Base-by-base conservation (phyloP, 2,329 filamentous ascomycete genomes). In the Stylonectria norvegica region DNA sequence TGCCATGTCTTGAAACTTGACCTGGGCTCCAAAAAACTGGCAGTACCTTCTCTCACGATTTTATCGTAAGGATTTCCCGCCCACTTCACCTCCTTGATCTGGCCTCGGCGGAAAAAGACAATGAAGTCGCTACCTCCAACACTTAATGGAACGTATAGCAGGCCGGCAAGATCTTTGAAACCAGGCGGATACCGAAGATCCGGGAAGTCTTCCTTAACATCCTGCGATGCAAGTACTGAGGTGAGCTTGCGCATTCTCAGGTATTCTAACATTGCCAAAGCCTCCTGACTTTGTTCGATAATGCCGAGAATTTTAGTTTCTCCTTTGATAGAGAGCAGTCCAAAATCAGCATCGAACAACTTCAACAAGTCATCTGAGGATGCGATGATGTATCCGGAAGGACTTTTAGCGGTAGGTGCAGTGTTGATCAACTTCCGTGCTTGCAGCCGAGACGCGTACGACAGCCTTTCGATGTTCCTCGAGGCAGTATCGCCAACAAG, bases 381-480 rank as follows among this genome's bases (percentile, higher is more conserved):
- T 0, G 89, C 89, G 41, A 94, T 84, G 34, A 95, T 95, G 59
- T 95, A 95, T 0, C 89, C 89, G 0, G 88, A 88, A 1, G 89
- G 88, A 37, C 91, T 95, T 39, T 81, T 78, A 46, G 89, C 78
- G 0, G 86, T 88, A 0, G 89, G 85, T 1, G 85, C 80, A 0
- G 87, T 91, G 49, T 91, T 93, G 60, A 94, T 94, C 12, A 95
- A 73, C 57, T 95, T 95, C 17, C 89, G 79, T 5, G 89, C 88
- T 52, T 95, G 88, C 0, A 95, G 68, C 18, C 88, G 78, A 2
- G 86, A 90, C 4, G 88, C 86, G 57, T 95, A 95, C 0, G 88
- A 94, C 0, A 95, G 69, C 20, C 89, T 75, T 61, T 95, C 89
- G 25, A 95, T 91, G 50, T 93, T 95, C 34, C 87, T 74, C 0